Evolutionary conservation across 2,329 filamentous ascomycete genomes (phyloP).

Genomic region (Thelonectria discophora): DNA sequence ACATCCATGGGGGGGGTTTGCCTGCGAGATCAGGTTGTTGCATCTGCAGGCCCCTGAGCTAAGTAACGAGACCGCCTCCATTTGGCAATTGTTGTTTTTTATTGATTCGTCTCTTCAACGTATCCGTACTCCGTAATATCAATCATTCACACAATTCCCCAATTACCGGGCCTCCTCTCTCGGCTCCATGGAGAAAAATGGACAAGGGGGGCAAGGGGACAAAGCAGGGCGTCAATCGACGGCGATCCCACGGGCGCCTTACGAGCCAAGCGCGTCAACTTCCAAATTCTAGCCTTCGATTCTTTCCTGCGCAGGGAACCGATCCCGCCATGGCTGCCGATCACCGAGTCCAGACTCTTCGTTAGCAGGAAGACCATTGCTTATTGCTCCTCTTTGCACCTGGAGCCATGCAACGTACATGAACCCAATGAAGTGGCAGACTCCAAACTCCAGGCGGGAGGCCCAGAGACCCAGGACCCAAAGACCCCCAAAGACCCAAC

Average conservation of each 20-base stretch:
- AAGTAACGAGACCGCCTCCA: background rate
- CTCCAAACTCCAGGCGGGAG: no score
- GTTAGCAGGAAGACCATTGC: background rate
- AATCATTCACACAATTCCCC: background rate
- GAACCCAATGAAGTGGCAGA: background rate
- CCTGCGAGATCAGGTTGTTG: constrained; percentile 17
- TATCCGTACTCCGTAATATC: background rate
- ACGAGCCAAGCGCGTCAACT: constrained; percentile 11
- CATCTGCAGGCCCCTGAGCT: constrained; percentile 23
- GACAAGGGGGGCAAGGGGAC: no score
- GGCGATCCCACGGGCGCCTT: constrained; percentile 1
- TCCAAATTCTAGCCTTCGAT: constrained; percentile 10
- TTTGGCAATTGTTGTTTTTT: background rate
- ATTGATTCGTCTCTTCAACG: background rate
- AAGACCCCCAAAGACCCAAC: no score
- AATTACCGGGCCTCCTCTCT: constrained; percentile 6
- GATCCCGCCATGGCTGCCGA: constrained; percentile 14
- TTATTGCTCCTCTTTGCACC: constrained; percentile 3
- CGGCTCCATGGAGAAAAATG: no score
- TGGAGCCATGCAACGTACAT: background rate
- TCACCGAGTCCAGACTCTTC: constrained; percentile 14
- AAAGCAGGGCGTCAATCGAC: background rate
- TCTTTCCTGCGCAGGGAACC: constrained; percentile 3
- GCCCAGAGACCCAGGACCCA: no score
- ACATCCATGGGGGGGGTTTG: background rate